Conservation (phyloP, 306 rosid species). For the Cyclanthera cordifolia region DNA sequence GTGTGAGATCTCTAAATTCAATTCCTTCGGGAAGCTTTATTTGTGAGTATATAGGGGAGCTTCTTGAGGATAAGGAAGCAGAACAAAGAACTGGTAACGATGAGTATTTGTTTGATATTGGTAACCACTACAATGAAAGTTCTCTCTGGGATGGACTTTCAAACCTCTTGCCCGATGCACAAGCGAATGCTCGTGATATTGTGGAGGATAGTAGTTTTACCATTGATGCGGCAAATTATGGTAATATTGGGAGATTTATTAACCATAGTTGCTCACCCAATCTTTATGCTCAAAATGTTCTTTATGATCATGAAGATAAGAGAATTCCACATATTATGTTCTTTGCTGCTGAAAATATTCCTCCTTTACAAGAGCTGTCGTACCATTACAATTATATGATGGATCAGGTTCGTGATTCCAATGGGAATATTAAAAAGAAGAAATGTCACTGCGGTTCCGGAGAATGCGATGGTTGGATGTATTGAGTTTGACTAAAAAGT, state of each 20-base stretch:
- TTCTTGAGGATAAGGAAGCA: slow-evolving; percentile 78
- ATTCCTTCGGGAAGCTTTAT: slow-evolving; percentile 87
- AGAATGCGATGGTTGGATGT: slow-evolving; percentile 81
- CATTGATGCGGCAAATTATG: slow-evolving; percentile 65
- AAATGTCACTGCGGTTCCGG: slow-evolving; percentile 67
- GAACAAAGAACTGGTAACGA: slow-evolving; percentile 73
- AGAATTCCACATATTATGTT: slow-evolving; percentile 90
- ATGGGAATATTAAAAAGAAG: slow-evolving; percentile 69
- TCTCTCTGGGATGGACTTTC: slow-evolving; percentile 66
- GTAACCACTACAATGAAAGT: slow-evolving; percentile 42
- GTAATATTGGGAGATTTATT: slow-evolving; percentile 82
- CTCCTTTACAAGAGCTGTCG: slow-evolving; percentile 75
- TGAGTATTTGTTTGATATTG: slow-evolving; percentile 86
- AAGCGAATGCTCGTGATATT: slow-evolving; percentile 30
- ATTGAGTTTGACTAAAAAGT: slow-evolving; percentile 28
- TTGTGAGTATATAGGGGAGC: slow-evolving; percentile 86
- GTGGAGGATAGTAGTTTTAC: slow-evolving; percentile 58
- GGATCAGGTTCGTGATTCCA: slow-evolving; percentile 60
- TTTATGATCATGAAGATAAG: slow-evolving; percentile 66
- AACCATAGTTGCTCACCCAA: slow-evolving; percentile 95
- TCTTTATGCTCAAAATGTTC: slow-evolving; percentile 81
- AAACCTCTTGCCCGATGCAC: slow-evolving; percentile 42
- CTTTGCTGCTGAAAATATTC: slow-evolving; percentile 90
- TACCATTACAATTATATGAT: slow-evolving; percentile 68
- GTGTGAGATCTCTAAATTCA: slow-evolving; percentile 81